A percentile compares a stretch with the other conserved stretches of the same genome.
Conservation (phyloP, 768 basidiomycete genomes). For the Panaeolus papilionaceus region DNA sequence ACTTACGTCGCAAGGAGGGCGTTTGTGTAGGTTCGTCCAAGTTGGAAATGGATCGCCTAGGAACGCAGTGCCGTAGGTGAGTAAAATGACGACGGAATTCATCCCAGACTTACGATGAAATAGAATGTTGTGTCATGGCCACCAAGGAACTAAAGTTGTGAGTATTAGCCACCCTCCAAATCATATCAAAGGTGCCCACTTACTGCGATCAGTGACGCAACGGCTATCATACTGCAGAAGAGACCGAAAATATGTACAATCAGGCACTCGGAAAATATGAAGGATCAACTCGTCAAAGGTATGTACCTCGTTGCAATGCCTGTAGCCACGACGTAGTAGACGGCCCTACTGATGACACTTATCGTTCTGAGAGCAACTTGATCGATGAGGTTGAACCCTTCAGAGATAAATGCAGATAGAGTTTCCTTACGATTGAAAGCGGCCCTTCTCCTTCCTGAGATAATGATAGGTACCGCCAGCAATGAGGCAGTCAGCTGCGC, state of each 20-base stretch:
- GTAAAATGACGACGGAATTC: neutral
- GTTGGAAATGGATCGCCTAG: neutral
- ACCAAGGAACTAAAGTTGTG: neutral
- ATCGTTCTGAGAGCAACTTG: neutral
- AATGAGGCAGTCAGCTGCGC: neutral
- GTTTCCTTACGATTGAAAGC: neutral
- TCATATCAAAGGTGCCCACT: neutral
- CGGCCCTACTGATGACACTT: neutral
- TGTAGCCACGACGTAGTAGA: neutral
- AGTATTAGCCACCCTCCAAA: neutral
- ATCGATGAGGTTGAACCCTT: neutral
- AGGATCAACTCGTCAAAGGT: neutral
- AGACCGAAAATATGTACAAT: neutral
- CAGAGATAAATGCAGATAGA: neutral
- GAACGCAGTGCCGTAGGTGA: neutral
- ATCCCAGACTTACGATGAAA: neutral
- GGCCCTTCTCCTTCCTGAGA: neutral
- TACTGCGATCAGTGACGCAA: neutral
- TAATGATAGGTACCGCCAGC: neutral
- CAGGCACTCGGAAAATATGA: too few species aligned
- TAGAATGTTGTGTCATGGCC: neutral
- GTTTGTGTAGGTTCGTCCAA: neutral
- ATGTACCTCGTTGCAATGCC: neutral
- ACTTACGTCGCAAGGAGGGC: neutral
- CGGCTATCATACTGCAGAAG: neutral